These are phyloP conservation scores for Alternaria solani DNA, from an alignment of 2,329 filamentous ascomycete genomes.

Conservation along the genomic window DNA sequence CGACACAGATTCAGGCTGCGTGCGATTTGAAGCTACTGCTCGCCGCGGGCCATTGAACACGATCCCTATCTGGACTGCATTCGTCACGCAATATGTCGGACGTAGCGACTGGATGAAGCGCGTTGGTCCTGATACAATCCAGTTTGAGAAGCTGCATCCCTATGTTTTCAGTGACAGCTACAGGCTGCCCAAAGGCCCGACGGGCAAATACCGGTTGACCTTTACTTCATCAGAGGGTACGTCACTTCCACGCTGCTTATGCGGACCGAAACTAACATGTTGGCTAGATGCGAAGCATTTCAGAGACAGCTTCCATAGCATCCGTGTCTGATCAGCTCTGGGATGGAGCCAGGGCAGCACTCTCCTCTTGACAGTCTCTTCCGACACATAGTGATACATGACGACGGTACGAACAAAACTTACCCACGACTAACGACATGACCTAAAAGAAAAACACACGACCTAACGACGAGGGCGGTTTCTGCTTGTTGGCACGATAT, in stretches of 20 bases:
- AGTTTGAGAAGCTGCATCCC: constrained; percentile 61
- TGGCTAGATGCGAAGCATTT: constrained; percentile 40
- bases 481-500: constrained; percentile 44
- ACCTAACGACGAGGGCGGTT: constrained; percentile 33
- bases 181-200: constrained; percentile 39
- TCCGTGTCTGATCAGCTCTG: constrained; percentile 19
- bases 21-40: constrained; percentile 66
- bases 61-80: constrained; percentile 67
- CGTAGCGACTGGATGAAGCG: constrained; percentile 59
- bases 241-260: background rate
- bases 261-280: background rate
- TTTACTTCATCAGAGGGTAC: constrained; percentile 46
- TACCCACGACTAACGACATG: constrained; percentile 35
- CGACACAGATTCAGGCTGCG: constrained; percentile 60
- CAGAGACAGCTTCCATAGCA: constrained; percentile 44
- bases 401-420: constrained; percentile 23
- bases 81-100: constrained; percentile 54
- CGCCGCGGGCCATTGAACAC: constrained; percentile 61
- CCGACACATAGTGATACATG: background rate
- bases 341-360: background rate
- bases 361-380: background rate
- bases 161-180: constrained; percentile 64
- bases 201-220: constrained; percentile 45
- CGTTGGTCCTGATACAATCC: constrained; percentile 53
- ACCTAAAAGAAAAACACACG: constrained; percentile 21